phyloP scores from a whole-genome alignment of 768 basidiomycete species.

The Nidularia pulvinata region DNA sequence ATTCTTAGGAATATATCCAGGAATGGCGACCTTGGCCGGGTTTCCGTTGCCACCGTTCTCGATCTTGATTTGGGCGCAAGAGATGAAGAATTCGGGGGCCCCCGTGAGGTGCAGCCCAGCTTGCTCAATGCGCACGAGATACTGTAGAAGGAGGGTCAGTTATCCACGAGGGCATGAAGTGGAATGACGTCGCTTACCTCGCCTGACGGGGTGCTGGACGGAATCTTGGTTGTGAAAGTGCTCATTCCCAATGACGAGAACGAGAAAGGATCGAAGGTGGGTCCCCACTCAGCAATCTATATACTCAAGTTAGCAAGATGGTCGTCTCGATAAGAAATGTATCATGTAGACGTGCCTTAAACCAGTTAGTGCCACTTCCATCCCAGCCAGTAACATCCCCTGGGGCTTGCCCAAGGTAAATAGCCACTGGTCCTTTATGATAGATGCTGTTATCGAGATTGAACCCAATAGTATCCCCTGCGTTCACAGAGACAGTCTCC shows the following conservation, averaged over 20 bases:
- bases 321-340: constrained; percentile 8
- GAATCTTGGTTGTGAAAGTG: constrained; percentile 25
- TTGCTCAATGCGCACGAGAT: constrained; percentile 32
- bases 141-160: constrained; percentile 13
- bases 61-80: constrained; percentile 35
- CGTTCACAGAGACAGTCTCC: constrained; percentile 21
- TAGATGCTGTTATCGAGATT: constrained; percentile 23
- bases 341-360: constrained; percentile 29
- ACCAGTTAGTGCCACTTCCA: constrained; percentile 38
- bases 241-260: constrained; percentile 15
- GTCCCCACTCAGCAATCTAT: constrained; percentile 22
- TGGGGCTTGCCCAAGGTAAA: constrained; percentile 37
- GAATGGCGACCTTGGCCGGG: constrained; percentile 34
- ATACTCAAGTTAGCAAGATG: background rate
- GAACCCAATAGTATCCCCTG: constrained; percentile 27
- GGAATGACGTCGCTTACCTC: constrained; percentile 10
- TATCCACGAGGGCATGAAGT: background rate
- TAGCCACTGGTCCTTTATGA: constrained; percentile 27
- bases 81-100: constrained; percentile 36
- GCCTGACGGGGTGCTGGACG: constrained; percentile 26
- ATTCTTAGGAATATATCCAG: constrained; percentile 31
- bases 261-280: constrained; percentile 18
- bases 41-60: constrained; percentile 31
- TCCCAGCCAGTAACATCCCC: constrained; percentile 26
- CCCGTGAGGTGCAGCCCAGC: constrained; percentile 35